These are phyloP conservation scores for Thozetella sp. DNA, from an alignment of 495 filamentous ascomycete genomes.

Conservation along the genomic window DNA sequence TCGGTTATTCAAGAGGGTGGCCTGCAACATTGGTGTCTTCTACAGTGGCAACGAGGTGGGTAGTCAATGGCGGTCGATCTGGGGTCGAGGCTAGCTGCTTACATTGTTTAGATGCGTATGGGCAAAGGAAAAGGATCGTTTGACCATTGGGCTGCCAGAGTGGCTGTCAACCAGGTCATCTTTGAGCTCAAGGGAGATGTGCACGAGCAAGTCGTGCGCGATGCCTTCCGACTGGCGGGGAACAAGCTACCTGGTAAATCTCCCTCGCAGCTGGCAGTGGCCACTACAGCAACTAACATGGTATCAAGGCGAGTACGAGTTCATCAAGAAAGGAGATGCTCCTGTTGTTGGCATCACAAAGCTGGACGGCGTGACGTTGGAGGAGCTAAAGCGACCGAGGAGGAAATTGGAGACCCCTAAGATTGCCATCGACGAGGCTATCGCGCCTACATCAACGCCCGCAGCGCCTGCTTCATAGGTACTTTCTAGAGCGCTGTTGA, in stretches of 20 bases:
- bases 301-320: conserved; percentile 80
- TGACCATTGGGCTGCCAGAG: conserved; percentile 91
- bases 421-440: conserved; percentile 1
- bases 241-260: conserved; percentile 91
- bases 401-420: conserved; percentile 56
- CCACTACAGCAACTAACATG: conserved; percentile 15
- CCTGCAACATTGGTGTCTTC: conserved; percentile 92
- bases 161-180: conserved; percentile 84
- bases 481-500: not conserved
- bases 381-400: conserved; percentile 76
- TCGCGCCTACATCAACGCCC: conserved; percentile 7
- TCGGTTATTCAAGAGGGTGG: conserved; percentile 85
- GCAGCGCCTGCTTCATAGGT: conserved; percentile 6
- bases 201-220: conserved; percentile 91
- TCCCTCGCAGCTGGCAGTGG: not conserved
- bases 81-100: not conserved
- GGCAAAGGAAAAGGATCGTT: conserved; percentile 98
- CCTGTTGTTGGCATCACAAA: conserved; percentile 94
- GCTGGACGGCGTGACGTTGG: conserved; percentile 79
- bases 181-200: conserved; percentile 90
- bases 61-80: not conserved
- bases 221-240: conserved; percentile 92
- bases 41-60: conserved; percentile 88
- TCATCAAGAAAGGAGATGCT: conserved; percentile 90
- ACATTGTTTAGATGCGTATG: conserved; percentile 70